Conservation (phyloP, 768 basidiomycete species). For the Boletellus ananas region DNA sequence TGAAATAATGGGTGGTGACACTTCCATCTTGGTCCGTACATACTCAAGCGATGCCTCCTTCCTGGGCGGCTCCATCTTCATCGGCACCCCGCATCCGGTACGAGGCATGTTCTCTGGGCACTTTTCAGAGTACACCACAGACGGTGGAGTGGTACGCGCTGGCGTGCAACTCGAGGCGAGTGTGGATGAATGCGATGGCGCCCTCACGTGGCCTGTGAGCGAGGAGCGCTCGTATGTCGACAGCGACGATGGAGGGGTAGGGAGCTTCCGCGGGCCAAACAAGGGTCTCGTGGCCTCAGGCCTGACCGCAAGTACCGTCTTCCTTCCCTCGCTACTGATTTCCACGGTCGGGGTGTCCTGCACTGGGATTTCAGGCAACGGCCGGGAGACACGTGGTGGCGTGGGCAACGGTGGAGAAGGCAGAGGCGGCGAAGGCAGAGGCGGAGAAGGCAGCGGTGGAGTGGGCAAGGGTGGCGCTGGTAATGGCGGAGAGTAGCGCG, state of each 20-base stretch:
- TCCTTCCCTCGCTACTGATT: conserved; percentile 16
- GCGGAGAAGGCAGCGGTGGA: conserved; percentile 14
- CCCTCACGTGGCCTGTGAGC: conserved; percentile 12
- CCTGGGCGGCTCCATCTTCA: conserved; percentile 22
- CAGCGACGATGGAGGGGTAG: conserved; percentile 28
- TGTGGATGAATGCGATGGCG: conserved; percentile 23
- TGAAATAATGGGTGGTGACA: conserved; percentile 16
- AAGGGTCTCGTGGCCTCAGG: conserved; percentile 20
- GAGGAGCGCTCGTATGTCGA: conserved; percentile 23
- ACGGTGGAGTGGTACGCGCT: conserved; percentile 28
- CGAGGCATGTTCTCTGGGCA: conserved; percentile 24
- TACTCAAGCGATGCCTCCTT: conserved; percentile 23
- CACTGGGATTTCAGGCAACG: conserved; percentile 28
- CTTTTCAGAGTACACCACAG: conserved; percentile 30
- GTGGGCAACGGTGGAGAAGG: conserved; percentile 27
- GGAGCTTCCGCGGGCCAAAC: conserved; percentile 28
- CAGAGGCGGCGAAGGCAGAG: conserved; percentile 15
- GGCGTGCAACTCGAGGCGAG: conserved; percentile 25
- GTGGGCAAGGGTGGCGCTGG: neutral
- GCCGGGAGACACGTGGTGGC: conserved; percentile 26
- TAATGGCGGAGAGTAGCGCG: conserved; percentile 21
- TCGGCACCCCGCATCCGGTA: conserved; percentile 19
- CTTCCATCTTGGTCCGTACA: conserved; percentile 19
- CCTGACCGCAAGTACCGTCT: conserved; percentile 5
- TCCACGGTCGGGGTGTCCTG: conserved; percentile 14